Percentiles rank a stretch among this genome's conserved stretches.
Evolutionary conservation across 345 rosid species (phyloP).

Genomic region (Aquilaria yunnanensis): DNA sequence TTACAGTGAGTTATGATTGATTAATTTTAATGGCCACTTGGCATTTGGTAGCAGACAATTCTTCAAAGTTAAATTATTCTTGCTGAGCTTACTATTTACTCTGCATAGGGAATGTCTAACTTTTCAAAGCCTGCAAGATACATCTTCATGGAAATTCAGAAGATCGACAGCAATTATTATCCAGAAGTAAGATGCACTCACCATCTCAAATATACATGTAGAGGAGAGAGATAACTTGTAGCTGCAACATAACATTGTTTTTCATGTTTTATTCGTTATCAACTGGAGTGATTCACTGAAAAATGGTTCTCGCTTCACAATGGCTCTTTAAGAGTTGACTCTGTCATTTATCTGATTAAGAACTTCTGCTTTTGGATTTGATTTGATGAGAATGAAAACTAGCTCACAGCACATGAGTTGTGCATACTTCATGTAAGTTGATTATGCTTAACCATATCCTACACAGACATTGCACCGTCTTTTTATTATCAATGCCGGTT

Average conservation of each 20-base stretch:
- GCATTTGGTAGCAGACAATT: neutral
- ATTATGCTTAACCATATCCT: conserved; percentile 1
- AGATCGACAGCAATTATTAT: conserved; percentile 57
- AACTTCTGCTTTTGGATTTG: neutral
- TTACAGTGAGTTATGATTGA: neutral
- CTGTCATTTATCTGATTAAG: no score
- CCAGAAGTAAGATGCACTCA: conserved; percentile 41
- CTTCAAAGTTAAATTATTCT: conserved; percentile 1
- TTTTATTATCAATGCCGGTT: conserved; percentile 59
- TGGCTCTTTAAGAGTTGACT: no score
- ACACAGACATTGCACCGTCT: conserved; percentile 41
- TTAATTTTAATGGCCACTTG: neutral
- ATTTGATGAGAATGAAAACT: neutral
- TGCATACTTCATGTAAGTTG: neutral
- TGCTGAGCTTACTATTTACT: neutral
- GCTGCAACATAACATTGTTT: no score
- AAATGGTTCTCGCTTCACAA: no score
- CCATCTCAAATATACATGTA: neutral
- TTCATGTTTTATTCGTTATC: no score
- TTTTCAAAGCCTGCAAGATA: conserved; percentile 61
- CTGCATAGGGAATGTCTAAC: conserved; percentile 50
- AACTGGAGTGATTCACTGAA: no score
- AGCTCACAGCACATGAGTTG: conserved; percentile 1
- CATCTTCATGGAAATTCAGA: conserved; percentile 61
- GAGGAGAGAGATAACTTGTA: neutral